Conservation (phyloP, 23 red algal species). For the Gracilaria vermiculophylla region DNA sequence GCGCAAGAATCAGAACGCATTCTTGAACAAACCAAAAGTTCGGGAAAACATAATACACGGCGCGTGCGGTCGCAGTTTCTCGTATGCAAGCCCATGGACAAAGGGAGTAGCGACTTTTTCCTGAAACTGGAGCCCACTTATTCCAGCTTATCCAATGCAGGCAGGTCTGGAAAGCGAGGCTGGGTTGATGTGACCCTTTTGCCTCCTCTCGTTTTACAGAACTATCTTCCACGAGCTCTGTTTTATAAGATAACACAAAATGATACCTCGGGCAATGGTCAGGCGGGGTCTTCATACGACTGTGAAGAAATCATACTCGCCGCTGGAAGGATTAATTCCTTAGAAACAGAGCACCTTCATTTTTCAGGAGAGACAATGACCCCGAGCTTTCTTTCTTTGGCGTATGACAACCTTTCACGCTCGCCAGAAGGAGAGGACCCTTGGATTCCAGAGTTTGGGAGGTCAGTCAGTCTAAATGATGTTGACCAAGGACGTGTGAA, state of each 20-base stretch:
- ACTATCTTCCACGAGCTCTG: constrained; percentile 53
- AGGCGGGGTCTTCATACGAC: constrained; percentile 1
- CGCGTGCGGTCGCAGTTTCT: background rate
- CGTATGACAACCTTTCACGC: constrained; percentile 43
- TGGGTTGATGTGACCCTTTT: constrained; percentile 67
- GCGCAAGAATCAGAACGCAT: constrained; percentile 6
- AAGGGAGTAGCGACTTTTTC: constrained; percentile 13
- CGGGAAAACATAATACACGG: background rate
- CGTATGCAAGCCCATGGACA: background rate
- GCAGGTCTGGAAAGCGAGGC: background rate
- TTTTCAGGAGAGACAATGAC: constrained; percentile 44
- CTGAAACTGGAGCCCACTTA: background rate
- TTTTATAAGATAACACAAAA: constrained; percentile 41
- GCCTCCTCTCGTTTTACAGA: constrained; percentile 56
- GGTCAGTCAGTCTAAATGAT: constrained; percentile 11
- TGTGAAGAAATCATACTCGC: constrained; percentile 28
- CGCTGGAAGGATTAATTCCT: constrained; percentile 28
- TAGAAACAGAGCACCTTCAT: constrained; percentile 55
- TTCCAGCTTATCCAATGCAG: background rate
- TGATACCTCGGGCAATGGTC: background rate
- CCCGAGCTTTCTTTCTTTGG: constrained; percentile 36
- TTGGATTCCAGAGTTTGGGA: constrained; percentile 8
- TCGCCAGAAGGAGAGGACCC: background rate
- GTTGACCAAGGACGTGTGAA: background rate
- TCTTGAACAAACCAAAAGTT: background rate